These are phyloP conservation scores for Paramecium octaurelia DNA, from an alignment of 73 alveolate genomes.

Conservation along the genomic window DNA sequence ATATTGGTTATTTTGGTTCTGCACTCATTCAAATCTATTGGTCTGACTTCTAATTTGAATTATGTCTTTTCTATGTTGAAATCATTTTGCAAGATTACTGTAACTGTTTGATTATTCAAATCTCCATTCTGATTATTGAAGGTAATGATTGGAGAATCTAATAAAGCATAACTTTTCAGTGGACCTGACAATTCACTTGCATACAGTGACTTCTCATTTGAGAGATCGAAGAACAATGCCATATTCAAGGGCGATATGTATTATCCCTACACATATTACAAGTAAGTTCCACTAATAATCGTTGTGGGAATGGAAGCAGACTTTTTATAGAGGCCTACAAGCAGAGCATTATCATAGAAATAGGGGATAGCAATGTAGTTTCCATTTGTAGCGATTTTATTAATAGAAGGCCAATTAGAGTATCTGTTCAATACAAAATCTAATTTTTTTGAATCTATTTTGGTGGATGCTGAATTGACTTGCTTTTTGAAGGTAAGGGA, in stretches of 20 bases:
- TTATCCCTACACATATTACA: neutral
- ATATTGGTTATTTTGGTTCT: neutral
- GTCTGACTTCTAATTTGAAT: neutral
- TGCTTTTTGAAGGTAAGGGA: neutral
- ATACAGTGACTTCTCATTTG: neutral
- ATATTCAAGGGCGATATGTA: neutral
- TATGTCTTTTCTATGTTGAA: neutral
- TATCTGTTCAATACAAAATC: constrained; percentile 4
- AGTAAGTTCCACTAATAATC: neutral
- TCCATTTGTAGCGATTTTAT: neutral
- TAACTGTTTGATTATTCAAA: neutral
- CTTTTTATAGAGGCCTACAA: neutral
- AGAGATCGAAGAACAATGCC: neutral
- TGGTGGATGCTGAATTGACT: neutral
- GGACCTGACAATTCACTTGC: neutral
- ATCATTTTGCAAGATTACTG: neutral
- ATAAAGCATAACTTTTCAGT: neutral
- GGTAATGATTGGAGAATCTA: neutral
- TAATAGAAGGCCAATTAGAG: neutral
- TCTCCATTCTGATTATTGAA: neutral
- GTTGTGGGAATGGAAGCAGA: neutral
- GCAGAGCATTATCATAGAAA: neutral
- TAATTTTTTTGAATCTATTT: neutral
- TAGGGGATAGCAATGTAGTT: neutral
- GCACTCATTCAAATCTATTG: neutral